These are phyloP conservation scores for Tremellales sp. DNA, from an alignment of 1,284 basidiomycete species.

Conservation along the genomic window DNA sequence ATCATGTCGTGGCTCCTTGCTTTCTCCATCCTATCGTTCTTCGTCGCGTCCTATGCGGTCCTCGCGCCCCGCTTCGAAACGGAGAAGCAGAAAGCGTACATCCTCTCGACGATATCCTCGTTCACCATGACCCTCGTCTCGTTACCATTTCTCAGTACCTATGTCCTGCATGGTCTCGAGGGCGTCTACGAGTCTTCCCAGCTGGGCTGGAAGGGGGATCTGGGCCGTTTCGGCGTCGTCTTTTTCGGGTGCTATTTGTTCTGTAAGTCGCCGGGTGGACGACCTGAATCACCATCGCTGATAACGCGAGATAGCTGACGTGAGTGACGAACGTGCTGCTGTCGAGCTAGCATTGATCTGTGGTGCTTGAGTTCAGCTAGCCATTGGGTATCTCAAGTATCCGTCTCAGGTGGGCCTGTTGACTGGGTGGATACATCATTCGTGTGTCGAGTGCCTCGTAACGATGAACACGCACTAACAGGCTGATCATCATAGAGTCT, in stretches of 20 bases:
- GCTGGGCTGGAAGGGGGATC: constrained; percentile 22
- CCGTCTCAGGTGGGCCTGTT: constrained; percentile 52
- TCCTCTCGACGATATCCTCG: constrained; percentile 55
- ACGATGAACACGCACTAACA: neutral
- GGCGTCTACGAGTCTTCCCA: constrained; percentile 18
- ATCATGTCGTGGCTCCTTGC: neutral
- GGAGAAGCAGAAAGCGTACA: constrained; percentile 55
- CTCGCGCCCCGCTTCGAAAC: constrained; percentile 46
- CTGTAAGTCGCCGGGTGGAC: constrained; percentile 23
- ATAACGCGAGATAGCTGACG: constrained; percentile 22
- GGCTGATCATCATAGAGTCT: constrained; percentile 37
- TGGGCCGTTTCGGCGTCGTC: constrained; percentile 27
- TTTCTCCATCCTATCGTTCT: neutral
- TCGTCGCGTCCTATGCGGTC: constrained; percentile 9
- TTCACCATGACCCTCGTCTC: constrained; percentile 52
- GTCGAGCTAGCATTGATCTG: neutral
- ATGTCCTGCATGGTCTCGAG: constrained; percentile 35
- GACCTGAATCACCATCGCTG: neutral
- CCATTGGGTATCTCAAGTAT: constrained; percentile 37
- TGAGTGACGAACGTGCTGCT: constrained; percentile 6
- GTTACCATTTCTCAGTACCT: constrained; percentile 54
- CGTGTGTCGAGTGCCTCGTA: constrained; percentile 19
- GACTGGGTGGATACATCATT: constrained; percentile 62
- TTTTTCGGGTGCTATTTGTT: constrained; percentile 46
- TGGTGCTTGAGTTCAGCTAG: constrained; percentile 21